These are phyloP conservation scores for Suillus paluster DNA, from an alignment of 768 basidiomycete genomes.

Conservation along the genomic window DNA sequence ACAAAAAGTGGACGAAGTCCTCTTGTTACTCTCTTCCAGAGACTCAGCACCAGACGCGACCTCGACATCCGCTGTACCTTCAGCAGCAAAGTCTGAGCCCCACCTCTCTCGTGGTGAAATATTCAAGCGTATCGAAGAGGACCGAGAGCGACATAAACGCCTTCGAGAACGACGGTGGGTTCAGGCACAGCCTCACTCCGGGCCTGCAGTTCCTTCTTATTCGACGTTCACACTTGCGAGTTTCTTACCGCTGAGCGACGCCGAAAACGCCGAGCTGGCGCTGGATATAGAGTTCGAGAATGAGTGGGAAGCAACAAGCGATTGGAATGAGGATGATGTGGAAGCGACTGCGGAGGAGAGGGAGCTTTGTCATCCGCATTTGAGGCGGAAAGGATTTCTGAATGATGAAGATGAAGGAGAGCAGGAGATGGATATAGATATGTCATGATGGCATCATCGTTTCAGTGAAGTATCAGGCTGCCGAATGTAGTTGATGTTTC, in stretches of 20 bases:
- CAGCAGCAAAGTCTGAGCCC: slow-evolving; percentile 26
- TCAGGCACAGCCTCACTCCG: slow-evolving; percentile 64
- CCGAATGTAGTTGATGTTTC: slow-evolving; percentile 1
- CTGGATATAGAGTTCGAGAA: slow-evolving; percentile 88
- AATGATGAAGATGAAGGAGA: slow-evolving; percentile 46
- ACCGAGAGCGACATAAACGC: slow-evolving; percentile 90
- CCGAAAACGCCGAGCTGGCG: slow-evolving; percentile 54
- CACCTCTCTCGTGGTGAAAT: slow-evolving; percentile 68
- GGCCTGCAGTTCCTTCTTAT: slow-evolving; percentile 9
- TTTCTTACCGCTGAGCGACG: slow-evolving; percentile 42
- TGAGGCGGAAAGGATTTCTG: slow-evolving; percentile 16
- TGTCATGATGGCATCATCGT: slow-evolving; percentile 24
- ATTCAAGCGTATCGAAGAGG: slow-evolving; percentile 88
- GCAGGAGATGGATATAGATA: slow-evolving; percentile 41
- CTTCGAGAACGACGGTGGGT: slow-evolving; percentile 91
- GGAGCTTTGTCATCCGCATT: slow-evolving; percentile 63
- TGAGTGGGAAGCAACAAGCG: slow-evolving; percentile 88
- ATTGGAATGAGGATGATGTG: slow-evolving; percentile 90
- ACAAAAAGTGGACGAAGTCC: slow-evolving; percentile 72
- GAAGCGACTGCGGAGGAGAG: slow-evolving; percentile 76
- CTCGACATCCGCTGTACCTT: slow-evolving; percentile 21
- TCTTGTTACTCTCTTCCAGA: slow-evolving; percentile 59
- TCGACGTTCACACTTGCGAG: slow-evolving; percentile 21
- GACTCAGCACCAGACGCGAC: slow-evolving; percentile 27
- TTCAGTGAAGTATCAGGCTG: not conserved